These are phyloP conservation scores for Biancaea sappan DNA, from an alignment of 306 rosid genomes.

Conservation along the genomic window DNA sequence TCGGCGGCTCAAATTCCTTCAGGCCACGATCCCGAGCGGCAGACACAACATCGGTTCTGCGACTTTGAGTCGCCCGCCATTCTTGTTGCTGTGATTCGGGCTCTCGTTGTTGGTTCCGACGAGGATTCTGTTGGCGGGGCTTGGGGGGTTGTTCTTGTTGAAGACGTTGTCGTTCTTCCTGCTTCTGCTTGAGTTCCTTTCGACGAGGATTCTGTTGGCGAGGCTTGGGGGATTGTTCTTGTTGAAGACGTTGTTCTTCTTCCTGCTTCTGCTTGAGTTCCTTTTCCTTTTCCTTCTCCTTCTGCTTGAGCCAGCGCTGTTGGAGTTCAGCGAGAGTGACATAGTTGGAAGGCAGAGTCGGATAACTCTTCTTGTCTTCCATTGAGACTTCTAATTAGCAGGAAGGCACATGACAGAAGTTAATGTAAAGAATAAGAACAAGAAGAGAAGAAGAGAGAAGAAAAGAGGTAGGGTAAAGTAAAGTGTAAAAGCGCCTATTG, in stretches of 20 bases:
- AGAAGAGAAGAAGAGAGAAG: background rate
- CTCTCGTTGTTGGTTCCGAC: background rate
- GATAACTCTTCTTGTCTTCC: constrained; percentile 14
- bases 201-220: constrained; percentile 16
- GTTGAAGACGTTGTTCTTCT: constrained; percentile 11
- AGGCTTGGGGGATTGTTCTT: background rate
- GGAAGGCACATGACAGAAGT: background rate
- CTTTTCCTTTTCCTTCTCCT: constrained; percentile 11
- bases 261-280: constrained; percentile 18
- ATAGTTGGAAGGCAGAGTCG: constrained; percentile 51
- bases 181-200: background rate
- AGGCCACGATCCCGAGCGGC: background rate
- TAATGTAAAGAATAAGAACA: too few species aligned
- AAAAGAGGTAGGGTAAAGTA: background rate
- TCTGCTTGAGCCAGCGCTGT: constrained; percentile 53
- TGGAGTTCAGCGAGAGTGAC: constrained; percentile 53
- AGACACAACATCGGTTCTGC: background rate
- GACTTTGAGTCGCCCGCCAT: background rate
- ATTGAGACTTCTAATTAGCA: background rate
- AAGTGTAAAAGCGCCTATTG: background rate
- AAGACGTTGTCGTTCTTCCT: constrained; percentile 19
- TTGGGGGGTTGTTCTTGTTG: background rate
- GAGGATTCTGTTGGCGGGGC: constrained; percentile 18
- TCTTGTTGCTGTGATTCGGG: background rate
- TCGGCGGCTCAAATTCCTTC: background rate